These are phyloP conservation scores for Leccinum ochraceum DNA, from an alignment of 768 basidiomycete species.

Conservation along the genomic window DNA sequence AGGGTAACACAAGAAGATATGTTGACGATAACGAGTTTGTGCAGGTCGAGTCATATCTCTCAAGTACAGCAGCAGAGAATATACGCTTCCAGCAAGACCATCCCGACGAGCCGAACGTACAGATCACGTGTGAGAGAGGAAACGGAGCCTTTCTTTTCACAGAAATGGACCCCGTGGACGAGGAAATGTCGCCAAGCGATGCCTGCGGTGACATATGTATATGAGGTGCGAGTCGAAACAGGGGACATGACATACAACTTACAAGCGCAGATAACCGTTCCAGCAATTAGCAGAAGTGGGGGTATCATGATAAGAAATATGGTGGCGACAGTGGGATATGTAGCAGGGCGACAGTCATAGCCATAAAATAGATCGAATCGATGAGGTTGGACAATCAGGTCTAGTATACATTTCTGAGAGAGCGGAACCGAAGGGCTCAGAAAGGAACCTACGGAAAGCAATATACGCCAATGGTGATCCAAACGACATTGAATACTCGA, in stretches of 20 bases:
- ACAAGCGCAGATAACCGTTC: slow-evolving; percentile 37
- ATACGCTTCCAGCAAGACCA: slow-evolving; percentile 49
- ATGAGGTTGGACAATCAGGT: slow-evolving; percentile 43
- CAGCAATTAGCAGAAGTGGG: slow-evolving; percentile 35
- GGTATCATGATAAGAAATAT: slow-evolving; percentile 39
- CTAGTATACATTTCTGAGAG: slow-evolving; percentile 20
- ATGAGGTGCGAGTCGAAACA: slow-evolving; percentile 8
- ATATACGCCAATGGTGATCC: slow-evolving; percentile 58
- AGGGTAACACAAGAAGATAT: neutral
- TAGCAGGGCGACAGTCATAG: slow-evolving; percentile 41
- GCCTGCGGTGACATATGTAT: slow-evolving; percentile 29
- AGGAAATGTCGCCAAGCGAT: slow-evolving; percentile 50
- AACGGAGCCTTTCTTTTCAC: slow-evolving; percentile 31
- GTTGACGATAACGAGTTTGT: neutral
- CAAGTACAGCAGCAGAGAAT: slow-evolving; percentile 35
- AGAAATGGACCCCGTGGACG: slow-evolving; percentile 49
- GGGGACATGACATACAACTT: slow-evolving; percentile 31
- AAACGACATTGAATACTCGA: slow-evolving; percentile 53
- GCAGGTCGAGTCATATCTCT: slow-evolving; percentile 26
- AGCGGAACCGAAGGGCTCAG: neutral
- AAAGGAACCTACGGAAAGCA: slow-evolving; percentile 49
- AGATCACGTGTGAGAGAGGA: slow-evolving; percentile 44
- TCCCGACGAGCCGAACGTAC: slow-evolving; percentile 62
- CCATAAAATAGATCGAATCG: slow-evolving; percentile 45
- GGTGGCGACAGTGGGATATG: slow-evolving; percentile 32